These are phyloP conservation scores for Auricularia cornea DNA, from an alignment of 768 basidiomycete genomes.

Conservation along the genomic window DNA sequence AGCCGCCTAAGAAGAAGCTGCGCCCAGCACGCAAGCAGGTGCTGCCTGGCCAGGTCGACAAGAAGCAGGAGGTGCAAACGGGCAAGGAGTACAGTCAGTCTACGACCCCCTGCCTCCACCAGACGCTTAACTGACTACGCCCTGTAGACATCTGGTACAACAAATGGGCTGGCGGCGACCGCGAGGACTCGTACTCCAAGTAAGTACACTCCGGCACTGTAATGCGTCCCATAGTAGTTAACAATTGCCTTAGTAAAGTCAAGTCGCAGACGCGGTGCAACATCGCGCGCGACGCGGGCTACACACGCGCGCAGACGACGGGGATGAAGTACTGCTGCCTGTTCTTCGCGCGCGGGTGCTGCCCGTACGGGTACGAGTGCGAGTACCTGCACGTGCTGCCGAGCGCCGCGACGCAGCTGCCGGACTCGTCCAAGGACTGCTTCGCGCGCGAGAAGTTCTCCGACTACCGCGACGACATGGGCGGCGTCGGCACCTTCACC, in stretches of 20 bases:
- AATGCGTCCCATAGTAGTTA: no score
- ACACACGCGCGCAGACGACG: slow-evolving; percentile 91
- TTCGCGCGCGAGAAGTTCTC: slow-evolving; percentile 96
- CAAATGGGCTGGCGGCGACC: slow-evolving; percentile 99
- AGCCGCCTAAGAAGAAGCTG: slow-evolving; percentile 48
- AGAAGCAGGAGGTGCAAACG: slow-evolving; percentile 79
- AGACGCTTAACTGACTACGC: slow-evolving; percentile 9
- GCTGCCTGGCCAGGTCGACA: slow-evolving; percentile 81
- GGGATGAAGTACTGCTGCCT: slow-evolving; percentile 90
- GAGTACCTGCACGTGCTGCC: slow-evolving; percentile 91
- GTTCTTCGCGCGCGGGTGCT: slow-evolving; percentile 93
- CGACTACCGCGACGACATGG: slow-evolving; percentile 99
- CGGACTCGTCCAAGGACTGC: slow-evolving; percentile 92
- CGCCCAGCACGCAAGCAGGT: slow-evolving; percentile 94
- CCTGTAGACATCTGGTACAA: slow-evolving; percentile 91
- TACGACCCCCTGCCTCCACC: neutral
- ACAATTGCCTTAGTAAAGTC: slow-evolving; percentile 55
- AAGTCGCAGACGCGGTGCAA: slow-evolving; percentile 91
- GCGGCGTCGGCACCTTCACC: slow-evolving; percentile 95
- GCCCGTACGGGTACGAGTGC: slow-evolving; percentile 98
- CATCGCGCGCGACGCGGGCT: slow-evolving; percentile 80
- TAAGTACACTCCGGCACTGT: slow-evolving; percentile 28
- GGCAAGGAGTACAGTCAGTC: slow-evolving; percentile 93
- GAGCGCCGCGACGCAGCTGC: slow-evolving; percentile 53
- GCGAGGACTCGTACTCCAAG: slow-evolving; percentile 95